Evolutionary conservation across 352 stramenopile species (phyloP).

Genomic region (Pythium aquatile): DNA sequence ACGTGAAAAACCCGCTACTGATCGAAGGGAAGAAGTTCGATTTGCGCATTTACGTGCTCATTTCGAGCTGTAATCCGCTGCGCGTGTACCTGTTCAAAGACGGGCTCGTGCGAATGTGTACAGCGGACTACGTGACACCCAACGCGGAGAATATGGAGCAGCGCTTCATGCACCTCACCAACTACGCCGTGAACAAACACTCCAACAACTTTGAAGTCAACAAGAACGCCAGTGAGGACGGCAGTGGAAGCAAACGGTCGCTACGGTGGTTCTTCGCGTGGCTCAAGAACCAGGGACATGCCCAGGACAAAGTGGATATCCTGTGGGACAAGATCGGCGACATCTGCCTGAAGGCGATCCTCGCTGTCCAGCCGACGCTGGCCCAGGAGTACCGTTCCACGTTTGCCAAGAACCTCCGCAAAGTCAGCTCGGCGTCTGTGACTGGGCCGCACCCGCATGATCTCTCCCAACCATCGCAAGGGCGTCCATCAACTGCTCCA

Average conservation of each 20-base stretch:
- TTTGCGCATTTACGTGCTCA: slow-evolving; percentile 90
- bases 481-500: slow-evolving; percentile 24
- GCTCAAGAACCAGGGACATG: slow-evolving; percentile 64
- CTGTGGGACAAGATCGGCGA: slow-evolving; percentile 93
- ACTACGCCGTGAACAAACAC: slow-evolving; percentile 92
- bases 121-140: slow-evolving; percentile 82
- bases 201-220: slow-evolving; percentile 86
- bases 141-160: slow-evolving; percentile 84
- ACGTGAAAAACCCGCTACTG: slow-evolving; percentile 70
- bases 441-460: slow-evolving; percentile 10
- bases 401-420: slow-evolving; percentile 81
- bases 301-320: slow-evolving; percentile 59
- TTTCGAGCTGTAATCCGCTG: slow-evolving; percentile 84
- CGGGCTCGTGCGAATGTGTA: slow-evolving; percentile 89
- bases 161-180: slow-evolving; percentile 92
- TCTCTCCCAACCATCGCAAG: neutral
- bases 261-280: slow-evolving; percentile 93
- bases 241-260: slow-evolving; percentile 82
- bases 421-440: slow-evolving; percentile 40
- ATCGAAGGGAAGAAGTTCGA: slow-evolving; percentile 93
- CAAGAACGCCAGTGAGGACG: slow-evolving; percentile 57
- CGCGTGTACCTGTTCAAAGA: slow-evolving; percentile 91
- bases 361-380: slow-evolving; percentile 91
- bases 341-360: slow-evolving; percentile 93
- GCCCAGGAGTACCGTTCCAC: slow-evolving; percentile 91